Conservation (phyloP, 2,329 filamentous ascomycete species). For the Ascocoryne sarcoides region DNA sequence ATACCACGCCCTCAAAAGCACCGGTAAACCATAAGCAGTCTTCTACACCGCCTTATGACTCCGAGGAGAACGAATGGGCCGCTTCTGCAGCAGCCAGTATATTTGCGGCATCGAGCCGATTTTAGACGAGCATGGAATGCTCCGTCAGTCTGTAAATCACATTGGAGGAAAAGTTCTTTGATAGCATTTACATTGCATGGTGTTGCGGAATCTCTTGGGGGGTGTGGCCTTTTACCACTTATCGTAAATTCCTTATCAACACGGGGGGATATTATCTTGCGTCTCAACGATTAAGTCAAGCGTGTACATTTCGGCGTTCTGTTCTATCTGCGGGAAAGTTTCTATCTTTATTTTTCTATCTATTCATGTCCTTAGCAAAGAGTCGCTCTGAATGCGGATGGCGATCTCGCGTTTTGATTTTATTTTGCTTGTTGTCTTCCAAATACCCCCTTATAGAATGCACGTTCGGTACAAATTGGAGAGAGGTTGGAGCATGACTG, state of each 20-base stretch:
- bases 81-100: conserved; percentile 74
- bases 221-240: conserved; percentile 1
- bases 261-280: neutral
- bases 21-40: conserved; percentile 56
- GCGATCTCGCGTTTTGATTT: neutral
- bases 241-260: neutral
- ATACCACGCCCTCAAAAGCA: conserved; percentile 40
- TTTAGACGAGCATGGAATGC: conserved; percentile 31
- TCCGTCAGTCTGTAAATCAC: conserved; percentile 24
- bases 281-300: neutral
- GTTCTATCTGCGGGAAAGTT: neutral
- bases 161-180: conserved; percentile 26
- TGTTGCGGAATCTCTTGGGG: conserved; percentile 22
- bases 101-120: conserved; percentile 60
- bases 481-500: too few species aligned
- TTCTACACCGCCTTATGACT: conserved; percentile 92
- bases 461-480: too few species aligned
- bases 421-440: neutral
- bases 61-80: conserved; percentile 89
- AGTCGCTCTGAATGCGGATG: neutral
- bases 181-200: conserved; percentile 28
- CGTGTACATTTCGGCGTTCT: neutral
- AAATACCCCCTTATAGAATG: conserved; percentile 2
- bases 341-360: neutral
- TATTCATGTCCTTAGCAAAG: neutral